Evolutionary conservation across 73 alveolate genomes (phyloP).

Genomic region (Paramecium pentaurelia): DNA sequence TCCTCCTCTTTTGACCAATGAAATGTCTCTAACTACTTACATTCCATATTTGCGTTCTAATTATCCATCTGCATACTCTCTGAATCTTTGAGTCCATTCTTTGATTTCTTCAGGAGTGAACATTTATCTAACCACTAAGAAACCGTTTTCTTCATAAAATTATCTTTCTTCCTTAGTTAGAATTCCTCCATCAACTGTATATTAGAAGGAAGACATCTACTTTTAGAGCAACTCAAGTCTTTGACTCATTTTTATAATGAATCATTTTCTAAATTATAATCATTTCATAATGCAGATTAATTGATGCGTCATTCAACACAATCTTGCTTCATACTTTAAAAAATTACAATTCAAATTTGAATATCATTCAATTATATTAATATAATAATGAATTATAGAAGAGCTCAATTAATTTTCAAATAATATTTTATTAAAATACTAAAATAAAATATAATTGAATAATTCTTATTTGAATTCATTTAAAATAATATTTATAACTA

Average conservation of each 20-base stretch:
- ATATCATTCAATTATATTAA: not conserved
- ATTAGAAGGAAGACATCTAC: not conserved
- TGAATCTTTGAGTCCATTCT: constrained; percentile 21
- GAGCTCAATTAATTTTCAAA: not conserved
- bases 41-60: constrained; percentile 30
- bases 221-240: not conserved
- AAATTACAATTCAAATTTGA: not conserved
- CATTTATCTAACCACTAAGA: not conserved
- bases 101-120: constrained; percentile 35
- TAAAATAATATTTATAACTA: no score
- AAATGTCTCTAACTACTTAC: constrained; percentile 56
- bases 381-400: not conserved
- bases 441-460: not conserved
- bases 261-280: not conserved
- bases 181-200: constrained; percentile 29
- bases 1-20: constrained; percentile 55
- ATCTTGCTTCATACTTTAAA: not conserved
- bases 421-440: not conserved
- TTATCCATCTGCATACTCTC: constrained; percentile 56
- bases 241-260: not conserved
- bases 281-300: not conserved
- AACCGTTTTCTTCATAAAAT: constrained; percentile 62
- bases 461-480: no score
- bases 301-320: not conserved
- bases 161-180: constrained; percentile 53